Conservation (phyloP, 169 alveolate genomes). For the Cyclospora cayetanensis region DNA sequence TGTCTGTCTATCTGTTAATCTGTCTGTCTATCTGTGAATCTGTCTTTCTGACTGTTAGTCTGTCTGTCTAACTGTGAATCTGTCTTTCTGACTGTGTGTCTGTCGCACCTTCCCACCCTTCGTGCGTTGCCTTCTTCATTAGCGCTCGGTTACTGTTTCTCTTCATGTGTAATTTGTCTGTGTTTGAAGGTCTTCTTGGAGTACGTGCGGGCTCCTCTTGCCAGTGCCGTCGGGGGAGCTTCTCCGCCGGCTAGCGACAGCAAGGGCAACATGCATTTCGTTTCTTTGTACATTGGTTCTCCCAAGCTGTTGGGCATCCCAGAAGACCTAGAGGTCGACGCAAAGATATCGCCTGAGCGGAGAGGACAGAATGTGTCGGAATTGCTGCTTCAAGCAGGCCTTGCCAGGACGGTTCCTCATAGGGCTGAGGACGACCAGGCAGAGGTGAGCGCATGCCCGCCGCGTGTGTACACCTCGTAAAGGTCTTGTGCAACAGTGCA, state of each 20-base stretch:
- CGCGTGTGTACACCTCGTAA: no score
- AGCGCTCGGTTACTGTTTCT: no score
- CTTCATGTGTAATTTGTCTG: no score
- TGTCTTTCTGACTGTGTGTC: no score
- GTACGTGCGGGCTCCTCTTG: slow-evolving; percentile 35
- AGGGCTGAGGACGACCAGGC: slow-evolving; percentile 67
- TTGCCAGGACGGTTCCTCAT: slow-evolving; percentile 52
- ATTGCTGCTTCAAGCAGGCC: slow-evolving; percentile 39
- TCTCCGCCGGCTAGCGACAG: slow-evolving; percentile 66
- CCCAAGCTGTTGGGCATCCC: neutral
- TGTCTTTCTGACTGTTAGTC: no score
- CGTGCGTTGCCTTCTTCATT: no score
- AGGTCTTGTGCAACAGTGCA: no score
- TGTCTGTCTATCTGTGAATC: no score
- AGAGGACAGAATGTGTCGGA: slow-evolving; percentile 35
- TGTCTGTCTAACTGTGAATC: no score
- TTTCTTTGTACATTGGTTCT: neutral
- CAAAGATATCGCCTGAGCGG: neutral
- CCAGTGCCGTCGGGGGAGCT: slow-evolving; percentile 19
- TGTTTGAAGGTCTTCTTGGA: slow-evolving; percentile 43
- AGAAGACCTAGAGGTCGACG: neutral
- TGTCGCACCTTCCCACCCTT: no score
- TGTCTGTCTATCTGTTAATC: no score
- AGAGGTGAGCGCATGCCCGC: neutral
- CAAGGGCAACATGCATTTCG: slow-evolving; percentile 62